Base-by-base conservation (phyloP, 2,329 filamentous ascomycete species). In the Dothideomycetes sp. region DNA sequence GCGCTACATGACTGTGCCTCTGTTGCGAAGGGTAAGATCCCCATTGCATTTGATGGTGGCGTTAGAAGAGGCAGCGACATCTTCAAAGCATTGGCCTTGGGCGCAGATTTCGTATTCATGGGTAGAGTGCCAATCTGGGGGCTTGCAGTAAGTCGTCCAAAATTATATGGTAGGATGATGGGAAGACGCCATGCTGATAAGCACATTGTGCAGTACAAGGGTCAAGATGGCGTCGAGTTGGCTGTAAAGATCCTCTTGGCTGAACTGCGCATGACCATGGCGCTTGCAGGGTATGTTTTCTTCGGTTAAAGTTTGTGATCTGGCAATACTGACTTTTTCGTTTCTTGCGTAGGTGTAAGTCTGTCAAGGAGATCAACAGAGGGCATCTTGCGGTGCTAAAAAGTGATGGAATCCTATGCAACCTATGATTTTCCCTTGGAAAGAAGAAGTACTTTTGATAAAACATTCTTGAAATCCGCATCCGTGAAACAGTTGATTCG, bases 31-130 rank as follows among this genome's bases (percentile, higher is more conserved):
- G 66, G 68, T 13, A 68, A 66, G 44, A 62, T 80, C n/a, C 70
- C 71, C 0, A 64, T 83, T 15, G 67, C 81, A 30, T 71, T 82
- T 12, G 80, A 83, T 50, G 70, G 66, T 9, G 73, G 74, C 0
- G 68, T 78, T 22, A 53, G 74, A 27, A 65, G 68, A 11, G 74
- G 72, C 0, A 70, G 65, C 1, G 74, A 78, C 52, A 64, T 76
- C 9, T 70, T 78, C 57, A 78, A 78, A 52, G 73, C 73, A 1
- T 53, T 74, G 2, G 67, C 68, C 2, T 53, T 74, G 2, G 70
- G 70, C 3, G 71, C 70, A 0, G 60, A 70, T 39, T 71, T 61
- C 52, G 67, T 59, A 44, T 74, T 58, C 66, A 55, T 70, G 6
- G 69, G 70, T 0, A 49, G 70, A 13, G 63, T 65, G 5, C 58